phyloP scores from a whole-genome alignment of 2,329 filamentous ascomycete species.

The Monosporascus sp. region DNA sequence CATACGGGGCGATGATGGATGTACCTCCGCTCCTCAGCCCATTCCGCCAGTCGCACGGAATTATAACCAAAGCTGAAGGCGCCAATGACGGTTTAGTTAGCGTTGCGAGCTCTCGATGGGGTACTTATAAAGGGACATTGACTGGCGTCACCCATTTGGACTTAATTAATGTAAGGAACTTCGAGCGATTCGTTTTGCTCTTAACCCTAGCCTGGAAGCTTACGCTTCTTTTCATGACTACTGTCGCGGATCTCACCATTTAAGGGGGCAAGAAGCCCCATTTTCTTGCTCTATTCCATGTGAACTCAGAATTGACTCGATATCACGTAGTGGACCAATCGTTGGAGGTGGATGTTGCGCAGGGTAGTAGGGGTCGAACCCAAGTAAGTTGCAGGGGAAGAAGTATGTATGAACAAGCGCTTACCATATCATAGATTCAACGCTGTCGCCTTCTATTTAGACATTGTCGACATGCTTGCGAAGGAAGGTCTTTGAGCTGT shows the following conservation, averaged over 20 bases:
- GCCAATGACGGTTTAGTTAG: slow-evolving; percentile 65
- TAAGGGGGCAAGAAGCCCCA: not conserved
- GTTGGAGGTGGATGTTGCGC: slow-evolving; percentile 50
- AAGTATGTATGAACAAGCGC: not conserved
- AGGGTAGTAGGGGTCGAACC: slow-evolving; percentile 46
- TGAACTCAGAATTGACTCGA: not conserved
- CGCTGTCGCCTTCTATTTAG: slow-evolving; percentile 57
- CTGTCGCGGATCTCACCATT: not conserved
- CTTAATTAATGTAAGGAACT: slow-evolving; percentile 45
- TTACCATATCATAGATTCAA: slow-evolving; percentile 46
- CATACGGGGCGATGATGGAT: slow-evolving; percentile 50
- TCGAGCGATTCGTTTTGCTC: not conserved
- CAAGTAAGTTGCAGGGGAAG: slow-evolving; percentile 34
- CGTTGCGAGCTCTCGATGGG: slow-evolving; percentile 57
- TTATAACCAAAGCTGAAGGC: slow-evolving; percentile 48
- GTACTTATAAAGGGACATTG: slow-evolving; percentile 58
- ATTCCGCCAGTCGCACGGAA: slow-evolving; percentile 46
- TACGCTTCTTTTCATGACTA: too few relatives aligned
- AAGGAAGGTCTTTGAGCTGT: not conserved
- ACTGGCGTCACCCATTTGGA: slow-evolving; percentile 58
- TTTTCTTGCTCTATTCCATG: too few relatives aligned
- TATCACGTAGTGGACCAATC: slow-evolving; percentile 50
- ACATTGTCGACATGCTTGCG: slow-evolving; percentile 1
- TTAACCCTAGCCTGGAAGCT: too few relatives aligned
- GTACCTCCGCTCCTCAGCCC: slow-evolving; percentile 59